These are phyloP conservation scores for Cryptococcus hybrid DNA, from an alignment of 1,284 basidiomycete species.

Conservation along the genomic window DNA sequence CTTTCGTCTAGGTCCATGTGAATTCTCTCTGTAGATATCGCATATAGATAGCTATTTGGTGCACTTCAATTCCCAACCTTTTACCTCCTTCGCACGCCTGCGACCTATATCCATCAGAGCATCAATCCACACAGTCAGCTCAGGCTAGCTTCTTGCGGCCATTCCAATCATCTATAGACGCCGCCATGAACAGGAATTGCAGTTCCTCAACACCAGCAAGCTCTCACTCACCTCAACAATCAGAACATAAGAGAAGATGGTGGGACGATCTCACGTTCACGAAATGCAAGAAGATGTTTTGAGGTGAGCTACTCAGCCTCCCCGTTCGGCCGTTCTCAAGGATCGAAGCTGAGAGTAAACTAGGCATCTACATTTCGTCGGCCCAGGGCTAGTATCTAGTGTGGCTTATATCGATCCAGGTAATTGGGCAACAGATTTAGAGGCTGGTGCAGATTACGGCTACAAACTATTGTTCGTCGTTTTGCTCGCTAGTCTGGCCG, in stretches of 20 bases:
- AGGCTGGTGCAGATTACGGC: constrained; percentile 65
- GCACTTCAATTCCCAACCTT: too few relatives aligned
- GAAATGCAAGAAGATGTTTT: constrained; percentile 3
- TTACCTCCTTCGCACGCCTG: too few relatives aligned
- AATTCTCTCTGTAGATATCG: too few relatives aligned
- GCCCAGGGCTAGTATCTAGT: constrained; percentile 49
- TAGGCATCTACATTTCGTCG: constrained; percentile 49
- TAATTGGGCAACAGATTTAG: constrained; percentile 40
- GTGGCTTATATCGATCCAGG: constrained; percentile 50
- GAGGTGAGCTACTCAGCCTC: constrained; percentile 6
- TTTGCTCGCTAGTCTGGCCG: constrained; percentile 77
- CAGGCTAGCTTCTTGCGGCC: too few relatives aligned
- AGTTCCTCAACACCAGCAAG: too few relatives aligned
- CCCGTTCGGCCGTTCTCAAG: neutral
- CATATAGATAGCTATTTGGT: too few relatives aligned
- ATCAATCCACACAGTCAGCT: too few relatives aligned
- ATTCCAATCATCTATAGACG: too few relatives aligned
- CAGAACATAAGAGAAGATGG: neutral
- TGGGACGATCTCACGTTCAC: constrained; percentile 1
- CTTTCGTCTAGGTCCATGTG: too few relatives aligned
- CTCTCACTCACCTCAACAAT: neutral
- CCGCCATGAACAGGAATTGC: too few relatives aligned
- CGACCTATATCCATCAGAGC: too few relatives aligned
- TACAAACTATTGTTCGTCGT: constrained; percentile 86
- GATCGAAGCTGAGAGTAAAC: neutral